Evolutionary conservation across 495 filamentous ascomycete genomes (phyloP).

Genomic region (Neohortaea acidophila): DNA sequence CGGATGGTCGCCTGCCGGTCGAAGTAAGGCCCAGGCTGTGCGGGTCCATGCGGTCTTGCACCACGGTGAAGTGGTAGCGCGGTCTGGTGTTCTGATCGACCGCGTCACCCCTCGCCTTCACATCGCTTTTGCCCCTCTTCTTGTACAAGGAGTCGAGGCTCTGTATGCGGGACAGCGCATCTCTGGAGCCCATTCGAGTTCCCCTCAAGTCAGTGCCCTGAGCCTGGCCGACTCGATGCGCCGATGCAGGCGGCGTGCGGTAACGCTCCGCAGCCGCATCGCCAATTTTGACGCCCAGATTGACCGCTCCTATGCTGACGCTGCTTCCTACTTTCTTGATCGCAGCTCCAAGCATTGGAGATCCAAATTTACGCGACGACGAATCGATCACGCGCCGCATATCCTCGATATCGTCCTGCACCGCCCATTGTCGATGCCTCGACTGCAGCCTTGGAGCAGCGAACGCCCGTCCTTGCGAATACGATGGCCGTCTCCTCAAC

Average conservation of each 20-base stretch:
- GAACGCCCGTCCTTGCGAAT: constrained; percentile 28
- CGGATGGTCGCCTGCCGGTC: neutral
- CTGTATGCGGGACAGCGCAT: constrained; percentile 5
- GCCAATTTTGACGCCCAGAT: neutral
- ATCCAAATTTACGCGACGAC: constrained; percentile 21
- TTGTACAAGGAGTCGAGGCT: constrained; percentile 8
- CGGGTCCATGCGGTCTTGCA: neutral
- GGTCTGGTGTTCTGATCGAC: neutral
- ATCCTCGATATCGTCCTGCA: constrained; percentile 21
- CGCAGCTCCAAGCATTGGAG: constrained; percentile 6
- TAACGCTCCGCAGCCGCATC: neutral
- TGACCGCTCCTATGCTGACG: constrained; percentile 6
- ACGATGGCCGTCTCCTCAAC: constrained; percentile 19
- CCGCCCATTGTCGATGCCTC: constrained; percentile 23
- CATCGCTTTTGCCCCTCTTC: neutral
- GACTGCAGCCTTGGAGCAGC: constrained; percentile 28
- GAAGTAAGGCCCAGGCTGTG: neutral
- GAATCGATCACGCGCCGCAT: constrained; percentile 22
- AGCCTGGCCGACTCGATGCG: too few species aligned
- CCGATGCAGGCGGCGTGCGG: neutral
- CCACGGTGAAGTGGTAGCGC: neutral
- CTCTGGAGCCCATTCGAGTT: neutral
- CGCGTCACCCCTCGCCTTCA: neutral
- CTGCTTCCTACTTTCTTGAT: constrained; percentile 8
- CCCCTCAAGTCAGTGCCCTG: too few species aligned